phyloP scores from a whole-genome alignment of 1,284 basidiomycete species.

The Golubevia pallescens region DNA sequence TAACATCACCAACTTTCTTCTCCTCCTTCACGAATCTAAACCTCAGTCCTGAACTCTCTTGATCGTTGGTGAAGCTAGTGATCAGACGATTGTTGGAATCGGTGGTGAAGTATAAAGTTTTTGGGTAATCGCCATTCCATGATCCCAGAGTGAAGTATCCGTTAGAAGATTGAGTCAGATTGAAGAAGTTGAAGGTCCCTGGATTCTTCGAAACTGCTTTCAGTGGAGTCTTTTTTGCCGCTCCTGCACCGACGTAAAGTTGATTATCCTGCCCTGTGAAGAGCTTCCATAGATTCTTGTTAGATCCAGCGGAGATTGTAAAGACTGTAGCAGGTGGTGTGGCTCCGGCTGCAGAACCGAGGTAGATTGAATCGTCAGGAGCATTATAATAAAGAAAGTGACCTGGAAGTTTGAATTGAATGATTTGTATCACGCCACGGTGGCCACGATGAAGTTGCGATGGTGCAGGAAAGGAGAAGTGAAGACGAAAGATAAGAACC shows the following conservation, averaged over 20 bases:
- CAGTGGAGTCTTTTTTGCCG: not conserved
- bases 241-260: not conserved
- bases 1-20: not conserved
- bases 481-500: too few relatives aligned
- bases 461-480: too few relatives aligned
- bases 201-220: too few relatives aligned
- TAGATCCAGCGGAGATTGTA: not conserved
- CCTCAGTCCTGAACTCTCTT: not conserved
- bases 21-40: too few relatives aligned
- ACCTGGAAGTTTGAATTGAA: too few relatives aligned
- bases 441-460: too few relatives aligned
- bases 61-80: not conserved
- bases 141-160: slow-evolving; percentile 3
- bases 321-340: slow-evolving; percentile 7
- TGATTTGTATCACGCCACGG: too few relatives aligned
- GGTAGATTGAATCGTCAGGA: too few relatives aligned
- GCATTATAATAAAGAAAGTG: too few relatives aligned
- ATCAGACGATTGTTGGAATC: slow-evolving; percentile 2
- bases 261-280: slow-evolving; percentile 5
- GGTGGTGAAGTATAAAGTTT: slow-evolving; percentile 7
- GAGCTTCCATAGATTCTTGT: not conserved
- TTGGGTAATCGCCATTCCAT: slow-evolving; percentile 5
- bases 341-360: too few relatives aligned
- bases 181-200: not conserved
- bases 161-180: not conserved